Base-by-base conservation (phyloP, 306 rosid genomes). In the Ceratonia siliqua region DNA sequence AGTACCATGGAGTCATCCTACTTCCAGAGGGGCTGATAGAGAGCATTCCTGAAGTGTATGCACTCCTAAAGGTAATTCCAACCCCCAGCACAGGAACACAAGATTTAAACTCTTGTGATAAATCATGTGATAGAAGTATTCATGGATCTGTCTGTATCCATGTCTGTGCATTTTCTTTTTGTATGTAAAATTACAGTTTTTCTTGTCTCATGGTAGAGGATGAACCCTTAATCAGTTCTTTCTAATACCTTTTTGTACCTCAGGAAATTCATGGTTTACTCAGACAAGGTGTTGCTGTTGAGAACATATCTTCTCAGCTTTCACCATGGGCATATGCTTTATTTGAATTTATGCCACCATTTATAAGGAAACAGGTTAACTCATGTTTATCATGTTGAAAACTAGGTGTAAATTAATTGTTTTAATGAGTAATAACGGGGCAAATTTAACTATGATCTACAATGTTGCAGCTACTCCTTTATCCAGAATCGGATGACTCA, bases 311-410 rank as follows among this genome's bases (percentile, higher is more conserved):
- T 70, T 68, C 93, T 71, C 92, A 95, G 79, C 96, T 95, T 73
- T 87, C 99, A 76, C 99, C 99, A 8, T 92, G 99, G 99, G 99
- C 99, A 68, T 92, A 90, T 72, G 99, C 99, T 25, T 81, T 95
- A 64, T 95, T 94, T 80, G 97, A 95, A 75, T 95, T 95, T 78
- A 39, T 95, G 85, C 99, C 99, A 59, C 93, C 87, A 30, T 95
- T 95, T 78, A 95, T 95, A 79, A 87, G 87, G 89, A 90, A 78
- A 79, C 92, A 94, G 97, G 99, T 94, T 59, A 42, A 30, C 67
- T 27, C 42, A 13, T 36, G 17, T 46, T 33, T 50, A 9, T 57
- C 66, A 24, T 24, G 56, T 75, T 77, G 41, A 45, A 55, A 17
- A 54, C 2, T 15, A 8, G 14, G 13, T 55, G 36, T 25, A 5